These are phyloP conservation scores for Fusarium illudens DNA, from an alignment of 2,329 filamentous ascomycete genomes.

Conservation along the genomic window DNA sequence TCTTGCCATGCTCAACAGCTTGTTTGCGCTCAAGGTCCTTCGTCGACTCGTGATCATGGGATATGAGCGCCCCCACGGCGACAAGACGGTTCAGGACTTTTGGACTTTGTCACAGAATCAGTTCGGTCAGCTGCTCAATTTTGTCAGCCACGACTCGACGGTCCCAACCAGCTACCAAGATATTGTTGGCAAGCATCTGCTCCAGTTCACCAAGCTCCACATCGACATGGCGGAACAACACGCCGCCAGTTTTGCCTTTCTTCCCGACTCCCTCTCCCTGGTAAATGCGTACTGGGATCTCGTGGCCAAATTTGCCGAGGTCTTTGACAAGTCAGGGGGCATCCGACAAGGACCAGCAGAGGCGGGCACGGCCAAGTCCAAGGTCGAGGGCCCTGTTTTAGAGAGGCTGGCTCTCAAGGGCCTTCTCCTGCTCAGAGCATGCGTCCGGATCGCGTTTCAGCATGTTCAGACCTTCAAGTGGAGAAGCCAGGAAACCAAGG, in stretches of 20 bases:
- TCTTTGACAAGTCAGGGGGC: constrained; percentile 70
- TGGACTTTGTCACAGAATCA: constrained; percentile 83
- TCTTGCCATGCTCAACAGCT: constrained; percentile 76
- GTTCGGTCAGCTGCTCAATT: constrained; percentile 76
- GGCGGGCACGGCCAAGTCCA: constrained; percentile 54
- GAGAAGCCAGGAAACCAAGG: constrained; percentile 75
- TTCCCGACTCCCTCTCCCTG: constrained; percentile 81
- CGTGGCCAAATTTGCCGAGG: constrained; percentile 77
- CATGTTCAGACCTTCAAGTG: constrained; percentile 86
- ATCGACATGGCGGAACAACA: constrained; percentile 83
- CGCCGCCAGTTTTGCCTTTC: constrained; percentile 80
- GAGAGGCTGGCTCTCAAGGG: constrained; percentile 87
- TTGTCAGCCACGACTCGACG: constrained; percentile 65
- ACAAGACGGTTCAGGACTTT: constrained; percentile 77
- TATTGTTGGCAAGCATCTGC: constrained; percentile 81
- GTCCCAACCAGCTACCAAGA: constrained; percentile 64
- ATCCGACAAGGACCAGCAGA: constrained; percentile 57
- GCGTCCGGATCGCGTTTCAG: constrained; percentile 84
- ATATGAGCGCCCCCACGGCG: constrained; percentile 84
- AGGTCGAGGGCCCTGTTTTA: constrained; percentile 68
- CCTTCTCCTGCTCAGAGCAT: constrained; percentile 81
- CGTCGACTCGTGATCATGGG: constrained; percentile 81
- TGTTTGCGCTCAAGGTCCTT: constrained; percentile 80
- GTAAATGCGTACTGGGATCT: constrained; percentile 87
- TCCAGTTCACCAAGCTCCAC: constrained; percentile 93